Percentiles rank a stretch among this genome's conserved stretches.
These are phyloP conservation scores for Crithidia thermophila DNA, from an alignment of 208 protist species.

Conservation along the genomic window DNA sequence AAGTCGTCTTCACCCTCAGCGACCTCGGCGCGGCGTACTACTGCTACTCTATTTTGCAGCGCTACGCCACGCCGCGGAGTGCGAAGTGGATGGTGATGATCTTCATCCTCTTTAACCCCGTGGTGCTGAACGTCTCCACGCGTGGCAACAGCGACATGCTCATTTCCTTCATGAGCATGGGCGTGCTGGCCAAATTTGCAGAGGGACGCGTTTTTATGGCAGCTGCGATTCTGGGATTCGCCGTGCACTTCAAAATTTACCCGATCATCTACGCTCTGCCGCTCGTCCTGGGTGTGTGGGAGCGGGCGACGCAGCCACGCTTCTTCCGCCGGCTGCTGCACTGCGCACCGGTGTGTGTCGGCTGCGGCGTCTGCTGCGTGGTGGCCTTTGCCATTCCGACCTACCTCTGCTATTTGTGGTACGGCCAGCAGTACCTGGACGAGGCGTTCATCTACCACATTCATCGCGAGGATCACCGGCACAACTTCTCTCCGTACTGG, in stretches of 20 bases:
- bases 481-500: conserved; percentile 95
- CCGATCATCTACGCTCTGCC: conserved; percentile 91
- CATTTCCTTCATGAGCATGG: conserved; percentile 85
- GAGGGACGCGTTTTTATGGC: conserved; percentile 52
- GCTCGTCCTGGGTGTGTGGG: conserved; percentile 70
- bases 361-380: conserved; percentile 51
- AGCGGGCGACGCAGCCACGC: conserved; percentile 15
- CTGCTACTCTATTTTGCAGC: conserved; percentile 64
- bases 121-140: conserved; percentile 93
- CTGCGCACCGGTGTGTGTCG: conserved; percentile 24
- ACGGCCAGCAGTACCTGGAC: conserved; percentile 77
- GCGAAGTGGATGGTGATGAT: conserved; percentile 71
- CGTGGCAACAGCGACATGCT: conserved; percentile 95
- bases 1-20: conserved; percentile 84
- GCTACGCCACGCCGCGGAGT: conserved; percentile 59
- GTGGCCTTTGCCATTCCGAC: conserved; percentile 60
- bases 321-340: conserved; percentile 13
- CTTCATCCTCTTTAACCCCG: conserved; percentile 92
- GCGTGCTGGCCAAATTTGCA: conserved; percentile 70
- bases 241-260: conserved; percentile 94
- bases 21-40: conserved; percentile 84
- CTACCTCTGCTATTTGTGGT: conserved; percentile 55
- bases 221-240: conserved; percentile 74
- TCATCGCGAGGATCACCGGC: conserved; percentile 81
- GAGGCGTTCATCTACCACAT: conserved; percentile 88